phyloP scores from a whole-genome alignment of 2,329 filamentous ascomycete genomes.

The Aspergillus alliaceus region DNA sequence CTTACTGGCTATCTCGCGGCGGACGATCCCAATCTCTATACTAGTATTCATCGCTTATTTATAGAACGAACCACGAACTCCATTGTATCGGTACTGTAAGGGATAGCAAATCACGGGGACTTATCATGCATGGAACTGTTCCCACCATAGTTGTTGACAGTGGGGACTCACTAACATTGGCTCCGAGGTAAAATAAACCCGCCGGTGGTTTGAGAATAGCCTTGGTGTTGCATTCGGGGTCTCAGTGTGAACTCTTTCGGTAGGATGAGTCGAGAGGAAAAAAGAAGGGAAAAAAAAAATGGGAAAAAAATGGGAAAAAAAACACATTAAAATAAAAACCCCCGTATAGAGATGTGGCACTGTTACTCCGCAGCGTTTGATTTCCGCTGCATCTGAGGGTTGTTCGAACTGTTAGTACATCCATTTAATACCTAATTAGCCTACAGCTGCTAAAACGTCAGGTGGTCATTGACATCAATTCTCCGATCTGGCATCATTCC shows the following conservation, averaged over 20 bases:
- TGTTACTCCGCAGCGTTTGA: background rate
- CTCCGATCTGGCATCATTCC: background rate
- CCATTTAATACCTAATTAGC: no score
- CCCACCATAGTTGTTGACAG: conserved; percentile 1
- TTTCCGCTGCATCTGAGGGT: background rate
- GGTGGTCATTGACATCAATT: background rate
- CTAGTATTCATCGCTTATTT: background rate
- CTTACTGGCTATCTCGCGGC: no score
- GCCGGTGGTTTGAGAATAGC: conserved; percentile 1
- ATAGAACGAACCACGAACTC: conserved; percentile 1
- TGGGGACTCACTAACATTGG: background rate
- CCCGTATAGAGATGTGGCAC: background rate
- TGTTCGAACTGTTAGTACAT: background rate
- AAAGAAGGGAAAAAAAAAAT: no score
- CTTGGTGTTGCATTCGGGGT: background rate
- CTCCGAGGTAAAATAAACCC: background rate
- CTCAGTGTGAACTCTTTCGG: background rate
- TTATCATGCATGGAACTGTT: background rate
- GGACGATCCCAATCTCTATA: conserved; percentile 4
- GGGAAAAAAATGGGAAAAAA: no score
- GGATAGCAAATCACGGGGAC: background rate
- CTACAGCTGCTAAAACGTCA: background rate
- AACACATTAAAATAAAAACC: no score
- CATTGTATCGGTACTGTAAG: background rate
- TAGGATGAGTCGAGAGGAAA: background rate